phyloP scores from a whole-genome alignment of 2,329 filamentous ascomycete species.

The Cladobotryum mycophilum region DNA sequence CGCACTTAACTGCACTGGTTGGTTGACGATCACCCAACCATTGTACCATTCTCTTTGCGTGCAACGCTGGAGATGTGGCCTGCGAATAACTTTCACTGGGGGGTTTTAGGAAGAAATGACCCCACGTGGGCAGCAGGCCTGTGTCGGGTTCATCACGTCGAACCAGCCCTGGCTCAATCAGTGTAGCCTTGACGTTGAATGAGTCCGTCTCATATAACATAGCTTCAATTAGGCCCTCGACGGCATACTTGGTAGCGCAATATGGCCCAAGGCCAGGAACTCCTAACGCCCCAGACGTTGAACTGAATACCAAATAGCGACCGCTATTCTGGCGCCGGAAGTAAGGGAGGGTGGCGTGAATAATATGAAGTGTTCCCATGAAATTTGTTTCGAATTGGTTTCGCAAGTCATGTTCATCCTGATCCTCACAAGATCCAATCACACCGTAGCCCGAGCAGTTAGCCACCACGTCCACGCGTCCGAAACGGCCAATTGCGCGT shows the following conservation, averaged over 20 bases:
- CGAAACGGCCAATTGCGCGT: conserved; percentile 66
- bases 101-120: conserved; percentile 85
- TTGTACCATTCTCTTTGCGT: conserved; percentile 85
- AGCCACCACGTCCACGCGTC: conserved; percentile 78
- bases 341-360: conserved; percentile 81
- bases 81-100: conserved; percentile 75
- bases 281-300: conserved; percentile 84
- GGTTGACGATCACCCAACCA: conserved; percentile 93
- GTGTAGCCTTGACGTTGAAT: conserved; percentile 88
- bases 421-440: conserved; percentile 92
- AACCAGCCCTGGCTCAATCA: conserved; percentile 87
- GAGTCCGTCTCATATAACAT: conserved; percentile 92
- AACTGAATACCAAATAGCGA: conserved; percentile 90
- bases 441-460: conserved; percentile 96
- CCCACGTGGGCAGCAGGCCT: conserved; percentile 68
- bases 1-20: conserved; percentile 85
- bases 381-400: conserved; percentile 99
- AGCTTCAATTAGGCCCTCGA: conserved; percentile 90
- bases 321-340: conserved; percentile 71
- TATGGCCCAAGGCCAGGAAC: conserved; percentile 91
- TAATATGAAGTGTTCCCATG: conserved; percentile 89
- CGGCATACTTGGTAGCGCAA: conserved; percentile 94
- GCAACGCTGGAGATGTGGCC: conserved; percentile 73
- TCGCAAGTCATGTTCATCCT: conserved; percentile 88
- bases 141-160: conserved; percentile 72